Base-by-base conservation (phyloP, 2,329 filamentous ascomycete genomes). In the Graphilbum fragrans region DNA sequence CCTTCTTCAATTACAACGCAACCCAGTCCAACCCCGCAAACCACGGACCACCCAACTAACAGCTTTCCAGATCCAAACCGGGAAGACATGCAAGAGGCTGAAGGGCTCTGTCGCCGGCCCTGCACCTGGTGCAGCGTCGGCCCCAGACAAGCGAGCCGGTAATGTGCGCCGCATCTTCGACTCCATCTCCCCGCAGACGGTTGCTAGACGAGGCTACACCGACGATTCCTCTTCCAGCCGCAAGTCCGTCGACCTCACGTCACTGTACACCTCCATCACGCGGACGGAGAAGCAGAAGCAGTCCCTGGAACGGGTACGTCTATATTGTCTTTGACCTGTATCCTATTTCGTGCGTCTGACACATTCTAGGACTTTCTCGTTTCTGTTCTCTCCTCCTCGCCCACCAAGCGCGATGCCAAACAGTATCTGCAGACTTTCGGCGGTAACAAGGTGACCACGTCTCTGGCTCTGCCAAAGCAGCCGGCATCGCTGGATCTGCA, bases 361-460 rank as follows among this genome's bases (percentile, higher is more conserved):
- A 22, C 10, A 32, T 22, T 36, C 16, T 49, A 87, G 81, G 86
- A 94, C 55, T 82, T 94, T 53, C 80, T 94, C 52, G 71, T 93
- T 25, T 88, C 86, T 16, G 75, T 96, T 4, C 69, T 98, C 25
- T 86, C 85, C 53, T 86, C 88, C 17, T 86, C 87, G 11, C 84
- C 88, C 6, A 95, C 90, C 0, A 94, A 88, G 61, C 79, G 92
- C 52, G 92, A 98, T 64, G 87, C 88, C 37, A 88, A 84, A 60
- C 80, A 85, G 31, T 98, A 95, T 56, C 71, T 98, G 16, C 82
- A 92, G 51, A 88, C 86, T 46, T 94, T 95, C 58, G 80, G 77
- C 38, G 62, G 64, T 5, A 43, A 43, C 46, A 45, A 56, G 47
- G 40, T 54, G 50, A 17, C 50, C n/a, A 52, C 57, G 50, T 58